Evolutionary conservation across 108 stramenopile species (phyloP).

Genomic region (Seminavis robusta): DNA sequence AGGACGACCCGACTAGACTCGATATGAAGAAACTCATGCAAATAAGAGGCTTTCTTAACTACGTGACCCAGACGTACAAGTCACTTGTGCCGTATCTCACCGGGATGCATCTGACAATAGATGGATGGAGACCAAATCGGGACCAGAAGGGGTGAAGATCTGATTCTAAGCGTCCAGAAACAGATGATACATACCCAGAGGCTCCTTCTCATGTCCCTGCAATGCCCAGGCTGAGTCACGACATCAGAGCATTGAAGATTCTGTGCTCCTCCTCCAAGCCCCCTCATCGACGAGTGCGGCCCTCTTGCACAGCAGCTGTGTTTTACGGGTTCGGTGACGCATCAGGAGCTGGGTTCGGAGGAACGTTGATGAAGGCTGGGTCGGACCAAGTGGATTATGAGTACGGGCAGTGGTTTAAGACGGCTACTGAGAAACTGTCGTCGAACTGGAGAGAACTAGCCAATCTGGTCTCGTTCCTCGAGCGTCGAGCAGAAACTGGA

Average conservation of each 20-base stretch:
- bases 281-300: too few species aligned
- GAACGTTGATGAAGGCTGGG: too few species aligned
- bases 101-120: conserved; percentile 26
- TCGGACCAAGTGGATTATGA: too few species aligned
- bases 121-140: conserved; percentile 14
- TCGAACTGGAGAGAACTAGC: conserved; percentile 27
- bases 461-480: conserved; percentile 30
- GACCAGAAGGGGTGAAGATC: conserved; percentile 25
- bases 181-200: background rate
- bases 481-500: conserved; percentile 14
- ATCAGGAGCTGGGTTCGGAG: conserved; percentile 33
- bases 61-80: conserved; percentile 22
- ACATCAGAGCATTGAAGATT: background rate
- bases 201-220: conserved; percentile 8
- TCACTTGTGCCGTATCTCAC: conserved; percentile 20
- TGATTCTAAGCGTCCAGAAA: background rate
- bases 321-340: conserved; percentile 47
- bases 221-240: conserved; percentile 16
- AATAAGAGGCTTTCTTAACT: conserved; percentile 20
- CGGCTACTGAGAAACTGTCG: too few species aligned
- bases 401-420: too few species aligned
- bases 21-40: conserved; percentile 18
- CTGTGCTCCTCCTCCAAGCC: background rate
- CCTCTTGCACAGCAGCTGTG: background rate
- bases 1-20: background rate